Conservation (phyloP, 352 stramenopile species). For the Pythium aristosporum region DNA sequence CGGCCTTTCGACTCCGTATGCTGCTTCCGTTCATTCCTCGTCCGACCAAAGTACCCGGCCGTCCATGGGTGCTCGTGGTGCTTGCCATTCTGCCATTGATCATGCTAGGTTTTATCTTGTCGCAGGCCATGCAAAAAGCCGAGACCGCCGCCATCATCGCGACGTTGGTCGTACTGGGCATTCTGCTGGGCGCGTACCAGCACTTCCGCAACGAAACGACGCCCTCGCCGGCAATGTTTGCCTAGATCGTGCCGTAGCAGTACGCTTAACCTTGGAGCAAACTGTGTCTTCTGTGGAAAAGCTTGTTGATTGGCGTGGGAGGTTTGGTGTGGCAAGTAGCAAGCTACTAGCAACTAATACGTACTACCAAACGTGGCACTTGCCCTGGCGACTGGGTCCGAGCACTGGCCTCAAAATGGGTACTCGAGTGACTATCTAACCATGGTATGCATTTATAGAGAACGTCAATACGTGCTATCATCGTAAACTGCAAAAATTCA, state of each 20-base stretch:
- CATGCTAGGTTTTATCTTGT: slow-evolving; percentile 56
- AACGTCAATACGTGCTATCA: too few species aligned
- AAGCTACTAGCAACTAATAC: too few species aligned
- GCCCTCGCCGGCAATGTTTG: slow-evolving; percentile 22
- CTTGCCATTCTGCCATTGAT: slow-evolving; percentile 37
- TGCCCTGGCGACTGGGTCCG: too few species aligned
- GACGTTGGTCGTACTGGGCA: slow-evolving; percentile 38
- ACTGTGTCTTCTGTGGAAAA: neutral
- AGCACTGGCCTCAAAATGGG: too few species aligned
- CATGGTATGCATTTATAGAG: too few species aligned
- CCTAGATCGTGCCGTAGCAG: too few species aligned
- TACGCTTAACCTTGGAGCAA: too few species aligned
- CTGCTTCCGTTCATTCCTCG: slow-evolving; percentile 62
- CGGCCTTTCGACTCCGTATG: slow-evolving; percentile 63
- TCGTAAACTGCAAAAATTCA: too few species aligned
- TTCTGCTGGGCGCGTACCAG: slow-evolving; percentile 25
- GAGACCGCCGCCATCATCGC: slow-evolving; percentile 39
- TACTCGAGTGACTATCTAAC: too few species aligned
- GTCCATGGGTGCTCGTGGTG: slow-evolving; percentile 32
- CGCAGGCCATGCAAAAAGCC: slow-evolving; percentile 36
- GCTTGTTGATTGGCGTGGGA: too few species aligned
- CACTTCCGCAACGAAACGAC: slow-evolving; percentile 19
- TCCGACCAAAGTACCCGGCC: slow-evolving; percentile 38
- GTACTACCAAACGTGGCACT: too few species aligned
- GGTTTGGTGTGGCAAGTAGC: too few species aligned